These are phyloP conservation scores for Solanum chiquidenum DNA, from an alignment of 257 asterid genomes.

Conservation along the genomic window DNA sequence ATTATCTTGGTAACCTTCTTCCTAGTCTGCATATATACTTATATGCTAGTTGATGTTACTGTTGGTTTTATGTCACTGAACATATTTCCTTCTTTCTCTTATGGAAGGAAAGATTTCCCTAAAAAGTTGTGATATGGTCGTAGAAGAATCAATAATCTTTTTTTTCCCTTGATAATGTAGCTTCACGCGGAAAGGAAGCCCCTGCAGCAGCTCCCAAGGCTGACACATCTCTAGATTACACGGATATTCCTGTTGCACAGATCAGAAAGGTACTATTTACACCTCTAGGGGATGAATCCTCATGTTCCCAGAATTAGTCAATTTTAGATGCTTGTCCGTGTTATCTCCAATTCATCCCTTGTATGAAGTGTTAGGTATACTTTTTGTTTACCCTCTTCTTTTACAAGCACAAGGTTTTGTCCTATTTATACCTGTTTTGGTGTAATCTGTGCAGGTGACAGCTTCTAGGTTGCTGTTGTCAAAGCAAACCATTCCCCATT, in stretches of 20 bases:
- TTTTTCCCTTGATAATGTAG: conserved; percentile 33
- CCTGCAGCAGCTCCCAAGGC: conserved; percentile 49
- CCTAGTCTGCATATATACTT: not conserved
- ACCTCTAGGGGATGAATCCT: not conserved
- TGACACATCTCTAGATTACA: conserved; percentile 53
- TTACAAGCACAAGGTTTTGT: not conserved
- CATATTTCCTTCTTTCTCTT: not conserved
- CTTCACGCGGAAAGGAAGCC: conserved; percentile 65
- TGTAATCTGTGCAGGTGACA: conserved; percentile 50
- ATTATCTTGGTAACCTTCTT: conserved; percentile 63
- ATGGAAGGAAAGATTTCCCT: not conserved
- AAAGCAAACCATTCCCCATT: conserved; percentile 95
- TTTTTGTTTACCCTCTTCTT: not conserved
- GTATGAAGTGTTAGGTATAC: not conserved
- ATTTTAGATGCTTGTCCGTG: not conserved
- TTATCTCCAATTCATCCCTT: not conserved
- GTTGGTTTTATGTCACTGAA: not conserved
- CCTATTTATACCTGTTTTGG: conserved; percentile 3
- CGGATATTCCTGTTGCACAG: conserved; percentile 79
- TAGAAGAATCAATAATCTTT: conserved; percentile 4
- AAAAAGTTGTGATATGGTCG: not conserved
- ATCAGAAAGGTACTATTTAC: conserved; percentile 69
- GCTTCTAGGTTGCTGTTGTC: conserved; percentile 82
- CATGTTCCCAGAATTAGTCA: not conserved
- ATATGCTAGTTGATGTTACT: not conserved